A percentile compares a stretch with the other conserved stretches of the same genome.
Evolutionary conservation across 2,329 filamentous ascomycete genomes (phyloP).

Genomic region (Plenodomus lindquistii): DNA sequence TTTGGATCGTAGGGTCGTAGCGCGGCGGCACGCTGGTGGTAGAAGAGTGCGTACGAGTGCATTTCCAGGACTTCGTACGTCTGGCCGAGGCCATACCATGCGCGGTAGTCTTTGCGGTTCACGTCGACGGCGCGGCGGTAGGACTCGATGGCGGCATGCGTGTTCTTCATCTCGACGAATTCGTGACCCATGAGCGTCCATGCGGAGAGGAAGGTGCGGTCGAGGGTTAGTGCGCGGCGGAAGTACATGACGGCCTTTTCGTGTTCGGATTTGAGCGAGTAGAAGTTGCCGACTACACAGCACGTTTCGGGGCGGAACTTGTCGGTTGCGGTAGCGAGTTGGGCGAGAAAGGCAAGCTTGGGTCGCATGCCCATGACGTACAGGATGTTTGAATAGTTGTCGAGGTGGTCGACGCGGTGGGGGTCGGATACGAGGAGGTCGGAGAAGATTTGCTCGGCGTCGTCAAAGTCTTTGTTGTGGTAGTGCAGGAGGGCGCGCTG

Average conservation of each 20-base stretch:
- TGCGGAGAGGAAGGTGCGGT: constrained; percentile 86
- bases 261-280: constrained; percentile 89
- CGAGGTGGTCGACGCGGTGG: constrained; percentile 80
- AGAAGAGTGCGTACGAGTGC: constrained; percentile 96
- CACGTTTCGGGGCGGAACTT: constrained; percentile 97
- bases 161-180: constrained; percentile 98
- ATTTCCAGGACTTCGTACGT: constrained; percentile 98
- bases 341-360: constrained; percentile 89
- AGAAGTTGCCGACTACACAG: constrained; percentile 96
- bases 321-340: constrained; percentile 87
- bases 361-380: constrained; percentile 89
- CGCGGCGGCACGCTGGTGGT: constrained; percentile 93
- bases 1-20: constrained; percentile 95
- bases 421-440: constrained; percentile 71
- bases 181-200: constrained; percentile 99
- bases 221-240: constrained; percentile 84
- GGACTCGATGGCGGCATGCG: constrained; percentile 94
- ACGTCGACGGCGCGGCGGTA: constrained; percentile 95
- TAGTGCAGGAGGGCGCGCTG: constrained; percentile 88
- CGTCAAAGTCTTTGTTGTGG: constrained; percentile 78
- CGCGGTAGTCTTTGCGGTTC: constrained; percentile 93
- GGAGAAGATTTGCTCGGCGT: constrained; percentile 65
- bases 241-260: constrained; percentile 99
- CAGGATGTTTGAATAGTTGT: constrained; percentile 96
- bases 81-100: constrained; percentile 96